phyloP scores from a whole-genome alignment of 1,284 basidiomycete species.

The Kwoniella shivajii region DNA sequence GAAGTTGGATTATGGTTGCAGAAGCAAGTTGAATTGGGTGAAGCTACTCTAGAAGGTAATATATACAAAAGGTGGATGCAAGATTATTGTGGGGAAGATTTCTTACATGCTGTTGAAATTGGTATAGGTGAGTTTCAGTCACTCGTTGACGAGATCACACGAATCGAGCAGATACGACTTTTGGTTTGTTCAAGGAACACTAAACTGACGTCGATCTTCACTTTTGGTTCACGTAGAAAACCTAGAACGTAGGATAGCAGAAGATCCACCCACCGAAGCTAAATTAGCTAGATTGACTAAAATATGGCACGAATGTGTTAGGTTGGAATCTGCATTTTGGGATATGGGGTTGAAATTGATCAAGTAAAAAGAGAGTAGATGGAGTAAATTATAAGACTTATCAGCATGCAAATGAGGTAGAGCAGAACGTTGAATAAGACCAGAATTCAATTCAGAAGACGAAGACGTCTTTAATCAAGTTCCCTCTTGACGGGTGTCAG shows the following conservation, averaged over 20 bases:
- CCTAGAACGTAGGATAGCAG: slow-evolving; percentile 64
- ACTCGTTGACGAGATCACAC: neutral
- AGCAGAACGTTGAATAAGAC: neutral
- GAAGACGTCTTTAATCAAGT: neutral
- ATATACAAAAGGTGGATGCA: slow-evolving; percentile 77
- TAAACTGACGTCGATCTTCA: no score
- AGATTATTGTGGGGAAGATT: slow-evolving; percentile 72
- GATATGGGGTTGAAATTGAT: slow-evolving; percentile 57
- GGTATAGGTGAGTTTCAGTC: slow-evolving; percentile 66
- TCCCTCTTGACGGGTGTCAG: no score
- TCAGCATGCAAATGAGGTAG: neutral
- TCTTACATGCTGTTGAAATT: slow-evolving; percentile 68
- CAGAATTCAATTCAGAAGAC: neutral
- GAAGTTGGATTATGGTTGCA: slow-evolving; percentile 84
- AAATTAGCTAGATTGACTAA: slow-evolving; percentile 68
- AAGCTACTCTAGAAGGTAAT: slow-evolving; percentile 67
- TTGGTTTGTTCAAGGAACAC: no score
- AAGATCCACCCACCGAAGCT: slow-evolving; percentile 66
- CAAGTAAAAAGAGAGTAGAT: neutral
- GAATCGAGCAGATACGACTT: no score
- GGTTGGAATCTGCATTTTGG: slow-evolving; percentile 87
- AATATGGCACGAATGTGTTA: slow-evolving; percentile 77
- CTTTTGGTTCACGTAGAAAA: slow-evolving; percentile 56
- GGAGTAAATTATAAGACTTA: neutral
- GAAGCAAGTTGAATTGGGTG: slow-evolving; percentile 59